These are phyloP conservation scores for Metschnikowia rubicola DNA, from an alignment of 805 yeast genomes.

Conservation along the genomic window DNA sequence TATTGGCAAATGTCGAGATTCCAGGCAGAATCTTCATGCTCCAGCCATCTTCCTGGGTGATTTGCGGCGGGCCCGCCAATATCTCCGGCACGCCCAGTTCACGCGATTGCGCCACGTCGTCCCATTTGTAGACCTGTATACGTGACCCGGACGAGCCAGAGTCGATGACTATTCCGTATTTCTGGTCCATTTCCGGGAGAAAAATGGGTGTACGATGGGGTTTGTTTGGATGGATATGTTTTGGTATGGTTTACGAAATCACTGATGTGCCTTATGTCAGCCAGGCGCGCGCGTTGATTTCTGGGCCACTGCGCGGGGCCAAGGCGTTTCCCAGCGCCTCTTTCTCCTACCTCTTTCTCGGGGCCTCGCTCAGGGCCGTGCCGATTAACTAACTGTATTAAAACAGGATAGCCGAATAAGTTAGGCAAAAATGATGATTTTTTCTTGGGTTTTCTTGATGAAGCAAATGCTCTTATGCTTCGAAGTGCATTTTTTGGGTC, in stretches of 20 bases:
- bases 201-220: not conserved
- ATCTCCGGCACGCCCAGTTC: conserved; percentile 27
- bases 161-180: conserved; percentile 86
- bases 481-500: too few species aligned
- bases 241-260: not conserved
- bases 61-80: conserved; percentile 61
- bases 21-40: conserved; percentile 77
- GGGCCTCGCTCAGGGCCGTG: too few species aligned
- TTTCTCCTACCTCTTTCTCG: too few species aligned
- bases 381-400: too few species aligned
- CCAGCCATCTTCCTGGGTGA: conserved; percentile 66
- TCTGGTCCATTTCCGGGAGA: conserved; percentile 14
- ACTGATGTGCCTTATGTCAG: too few species aligned
- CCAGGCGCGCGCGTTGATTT: too few species aligned
- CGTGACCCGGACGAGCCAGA: conserved; percentile 97
- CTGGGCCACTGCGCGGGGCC: too few species aligned
- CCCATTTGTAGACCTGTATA: conserved; percentile 80
- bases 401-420: too few species aligned
- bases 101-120: conserved; percentile 34
- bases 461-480: too few species aligned
- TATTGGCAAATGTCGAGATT: conserved; percentile 56
- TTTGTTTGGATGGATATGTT: not conserved
- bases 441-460: too few species aligned
- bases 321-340: too few species aligned
- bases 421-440: too few species aligned